Base-by-base conservation (phyloP, 2,329 filamentous ascomycete genomes). In the Xylaria sp. region DNA sequence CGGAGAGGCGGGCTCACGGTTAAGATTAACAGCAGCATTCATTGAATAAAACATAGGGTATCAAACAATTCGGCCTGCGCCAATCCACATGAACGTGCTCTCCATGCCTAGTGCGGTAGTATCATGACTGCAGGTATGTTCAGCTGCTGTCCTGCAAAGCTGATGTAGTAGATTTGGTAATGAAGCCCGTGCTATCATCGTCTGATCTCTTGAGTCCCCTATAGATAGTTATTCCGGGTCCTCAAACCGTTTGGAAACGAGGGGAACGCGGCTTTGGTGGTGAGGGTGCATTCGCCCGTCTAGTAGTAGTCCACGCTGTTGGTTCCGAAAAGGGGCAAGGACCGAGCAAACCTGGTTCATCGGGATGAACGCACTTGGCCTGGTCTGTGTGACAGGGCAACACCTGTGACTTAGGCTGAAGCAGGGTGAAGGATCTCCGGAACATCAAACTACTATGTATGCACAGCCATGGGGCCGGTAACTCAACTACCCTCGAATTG, bases 171-270 rank as follows among this genome's bases (percentile, higher is more conserved):
- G 8, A 8, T 21, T 48, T n/a, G 27, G 32, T n/a, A 65, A 45
- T 45, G 27, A 54, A 54, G 51, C 21, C 39, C 17, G 19, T 54
- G 59, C 53, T 21, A 53, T 5, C 8, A 30, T 51, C 60, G 48
- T 71, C 69, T 54, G 51, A 66, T 61, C 51, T 66, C 36, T 58
- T 48, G 34, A 60, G 59, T 64, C 39, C 56, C 59, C 42, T 11
- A 27, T 62, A 30, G 4, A 59, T 36, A 50, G 58, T 19, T 54
- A 51, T 60, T 32, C 53, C 55, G 19, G 34, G 45, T 64, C 39
- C 39, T 67, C 69, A 71, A 71, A 72, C 71, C 42, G 4, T 67
- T 65, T 27, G n/a, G 71, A 71, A 71, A 71, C 71, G 62, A 64
- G 64, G 57, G 47, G 59, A 32, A 19, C 58, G 45, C 36, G 30